Conservation (phyloP, 2,329 filamentous ascomycete genomes). For the Didymella glomerata region DNA sequence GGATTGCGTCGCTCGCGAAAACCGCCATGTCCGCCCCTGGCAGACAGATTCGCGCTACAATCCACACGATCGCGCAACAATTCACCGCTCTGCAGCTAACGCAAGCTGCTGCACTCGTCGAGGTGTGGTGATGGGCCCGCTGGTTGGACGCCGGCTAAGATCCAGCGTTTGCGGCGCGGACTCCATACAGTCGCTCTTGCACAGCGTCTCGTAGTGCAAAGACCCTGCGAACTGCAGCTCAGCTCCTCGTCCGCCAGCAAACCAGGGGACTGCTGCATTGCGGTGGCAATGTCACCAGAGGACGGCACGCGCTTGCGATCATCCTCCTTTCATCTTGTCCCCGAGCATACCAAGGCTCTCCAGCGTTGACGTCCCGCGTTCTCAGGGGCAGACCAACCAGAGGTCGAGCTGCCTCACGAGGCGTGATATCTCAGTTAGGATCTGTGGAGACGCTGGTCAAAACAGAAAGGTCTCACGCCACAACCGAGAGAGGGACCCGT, state of each 20-base stretch:
- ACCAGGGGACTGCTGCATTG: slow-evolving; percentile 13
- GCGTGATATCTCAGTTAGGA: slow-evolving; percentile 9
- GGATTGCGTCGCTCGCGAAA: slow-evolving; percentile 11
- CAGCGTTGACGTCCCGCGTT: slow-evolving; percentile 13
- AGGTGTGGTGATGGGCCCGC: slow-evolving; percentile 4
- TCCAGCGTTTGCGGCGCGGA: slow-evolving; percentile 15
- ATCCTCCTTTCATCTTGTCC: slow-evolving; percentile 34
- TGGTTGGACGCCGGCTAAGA: slow-evolving; percentile 13
- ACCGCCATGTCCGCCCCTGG: slow-evolving; percentile 11
- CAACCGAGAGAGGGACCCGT: slow-evolving; percentile 19
- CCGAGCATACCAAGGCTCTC: slow-evolving; percentile 19
- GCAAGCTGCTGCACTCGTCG: slow-evolving; percentile 8
- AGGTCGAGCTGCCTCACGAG: slow-evolving; percentile 18
- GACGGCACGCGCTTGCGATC: slow-evolving; percentile 27
- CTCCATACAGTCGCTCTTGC: slow-evolving; percentile 15
- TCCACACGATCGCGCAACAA: slow-evolving; percentile 20
- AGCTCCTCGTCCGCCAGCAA: slow-evolving; percentile 4
- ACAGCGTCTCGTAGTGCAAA: slow-evolving; percentile 14
- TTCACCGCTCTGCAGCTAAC: slow-evolving; percentile 19
- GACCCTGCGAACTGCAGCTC: slow-evolving; percentile 13
- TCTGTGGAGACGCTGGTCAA: slow-evolving; percentile 18
- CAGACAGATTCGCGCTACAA: slow-evolving; percentile 20
- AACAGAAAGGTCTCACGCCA: slow-evolving; percentile 21
- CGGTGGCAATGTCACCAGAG: slow-evolving; percentile 28
- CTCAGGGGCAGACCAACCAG: slow-evolving; percentile 23